A percentile compares a stretch with the other conserved stretches of the same genome.
Evolutionary conservation across 768 basidiomycete genomes (phyloP).

Genomic region (Russula earlei): DNA sequence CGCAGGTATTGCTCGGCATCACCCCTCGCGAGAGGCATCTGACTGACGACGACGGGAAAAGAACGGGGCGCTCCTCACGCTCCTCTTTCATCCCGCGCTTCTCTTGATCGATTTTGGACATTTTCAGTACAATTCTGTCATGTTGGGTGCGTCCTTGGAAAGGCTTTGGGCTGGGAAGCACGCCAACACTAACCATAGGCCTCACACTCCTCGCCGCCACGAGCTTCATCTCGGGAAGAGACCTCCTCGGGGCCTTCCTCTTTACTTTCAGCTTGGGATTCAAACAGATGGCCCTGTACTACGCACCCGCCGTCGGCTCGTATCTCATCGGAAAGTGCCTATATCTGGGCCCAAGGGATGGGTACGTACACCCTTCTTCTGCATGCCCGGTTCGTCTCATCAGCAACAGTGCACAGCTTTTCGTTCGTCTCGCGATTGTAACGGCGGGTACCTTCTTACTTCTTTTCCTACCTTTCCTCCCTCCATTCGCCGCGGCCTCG

Average conservation of each 20-base stretch:
- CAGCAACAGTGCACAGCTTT: conserved; percentile 34
- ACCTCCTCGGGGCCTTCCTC: conserved; percentile 64
- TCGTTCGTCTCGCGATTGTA: conserved; percentile 54
- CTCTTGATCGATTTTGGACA: conserved; percentile 86
- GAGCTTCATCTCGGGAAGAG: conserved; percentile 58
- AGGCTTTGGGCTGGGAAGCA: neutral
- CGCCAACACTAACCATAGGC: conserved; percentile 31
- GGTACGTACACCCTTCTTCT: conserved; percentile 42
- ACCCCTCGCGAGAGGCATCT: neutral
- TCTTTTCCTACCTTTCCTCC: conserved; percentile 74
- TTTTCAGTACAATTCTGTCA: conserved; percentile 92
- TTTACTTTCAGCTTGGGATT: conserved; percentile 85
- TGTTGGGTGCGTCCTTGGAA: conserved; percentile 55
- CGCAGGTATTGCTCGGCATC: conserved; percentile 46
- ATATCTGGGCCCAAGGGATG: conserved; percentile 57
- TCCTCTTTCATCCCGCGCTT: conserved; percentile 78
- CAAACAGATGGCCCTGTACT: conserved; percentile 96
- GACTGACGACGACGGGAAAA: conserved; percentile 21
- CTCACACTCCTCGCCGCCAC: conserved; percentile 61
- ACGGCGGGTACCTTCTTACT: conserved; percentile 56
- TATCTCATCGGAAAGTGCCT: conserved; percentile 88
- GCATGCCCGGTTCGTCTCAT: neutral
- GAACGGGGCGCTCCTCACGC: conserved; percentile 58
- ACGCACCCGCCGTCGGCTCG: conserved; percentile 84
- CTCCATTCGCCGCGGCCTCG: conserved; percentile 42